Evolutionary conservation across 257 asterid species (phyloP), one percentile per base, ranked within the genome.

Genomic region (Ocimum tenuiflorum): DNA sequence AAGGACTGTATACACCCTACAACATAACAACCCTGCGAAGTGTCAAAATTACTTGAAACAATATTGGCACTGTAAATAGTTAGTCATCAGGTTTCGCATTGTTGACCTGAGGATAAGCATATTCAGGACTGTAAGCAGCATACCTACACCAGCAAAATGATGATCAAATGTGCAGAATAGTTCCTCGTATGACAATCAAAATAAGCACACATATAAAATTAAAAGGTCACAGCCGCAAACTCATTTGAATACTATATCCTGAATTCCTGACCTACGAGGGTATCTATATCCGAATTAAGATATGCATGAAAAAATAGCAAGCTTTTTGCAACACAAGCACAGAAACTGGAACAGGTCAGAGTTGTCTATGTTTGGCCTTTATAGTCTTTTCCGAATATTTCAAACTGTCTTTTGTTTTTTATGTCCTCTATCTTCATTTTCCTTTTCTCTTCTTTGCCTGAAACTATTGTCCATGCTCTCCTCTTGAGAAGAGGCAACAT

Each of bases 1-100:
- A 94, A 49, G 95, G 94, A 80, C 67, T 89, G 86, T 90, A 90
- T 65, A 86, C 80, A 50, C 97, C 95, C 99, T 94, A 73, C 47
- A 54, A 62, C 46, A 73, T 15, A 65, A 57, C 68, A 59, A 23
- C 55, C 72, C 49, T 19, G 18, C 41, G 19, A 52, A 53, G 42
- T 31, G 72, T 78, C 66, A 80, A 71, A 59, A 65, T 58, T 43
- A 61, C 31, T 27, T 10, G 46, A 20, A 60, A 59, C 14, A 17
- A 48, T 13, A 36, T 17, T 59, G 46, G 74, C 60, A 66, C 54
- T 8, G 29, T 31, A 51, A 71, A 59, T 27, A 27, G 49, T 43
- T 73, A 52, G 22, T 64, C 22, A 22, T 24, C 55, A 59, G 22
- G 67, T 73, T 70, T 77, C 69, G 23, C 55, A 75, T 48, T 66